phyloP scores from a whole-genome alignment of 805 yeast genomes.

The Zygotorulaspora chibaensis region DNA sequence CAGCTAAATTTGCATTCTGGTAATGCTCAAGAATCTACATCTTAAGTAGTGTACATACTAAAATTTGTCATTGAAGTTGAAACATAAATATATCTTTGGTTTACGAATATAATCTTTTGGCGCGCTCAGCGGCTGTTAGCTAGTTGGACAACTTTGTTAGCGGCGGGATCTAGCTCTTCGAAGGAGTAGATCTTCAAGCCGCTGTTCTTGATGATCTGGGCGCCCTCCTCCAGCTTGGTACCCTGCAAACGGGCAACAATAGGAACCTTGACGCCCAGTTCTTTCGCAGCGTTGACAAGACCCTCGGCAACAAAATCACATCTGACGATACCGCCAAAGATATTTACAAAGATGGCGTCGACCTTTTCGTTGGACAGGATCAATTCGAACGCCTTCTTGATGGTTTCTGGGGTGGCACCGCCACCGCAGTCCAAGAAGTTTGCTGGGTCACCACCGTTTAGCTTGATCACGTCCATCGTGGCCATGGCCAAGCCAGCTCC shows the following conservation, averaged over 20 bases:
- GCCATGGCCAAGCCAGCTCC: conserved; percentile 99
- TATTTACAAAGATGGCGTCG: conserved; percentile 94
- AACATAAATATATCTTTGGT: not conserved
- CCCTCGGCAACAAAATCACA: conserved; percentile 99
- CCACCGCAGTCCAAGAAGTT: conserved; percentile 99
- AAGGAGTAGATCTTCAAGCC: conserved; percentile 90
- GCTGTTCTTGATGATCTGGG: conserved; percentile 75
- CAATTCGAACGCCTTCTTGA: conserved; percentile 92
- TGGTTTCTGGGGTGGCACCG: conserved; percentile 98
- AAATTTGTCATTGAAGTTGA: not conserved
- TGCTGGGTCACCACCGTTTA: conserved; percentile 98
- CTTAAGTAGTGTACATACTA: not conserved
- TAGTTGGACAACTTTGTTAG: conserved; percentile 86
- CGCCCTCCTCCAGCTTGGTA: conserved; percentile 88
- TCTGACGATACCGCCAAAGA: conserved; percentile 99
- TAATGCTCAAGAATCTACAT: conserved; percentile 8
- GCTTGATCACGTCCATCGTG: conserved; percentile 97
- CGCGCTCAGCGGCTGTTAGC: conserved; percentile 32
- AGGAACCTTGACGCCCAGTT: conserved; percentile 85
- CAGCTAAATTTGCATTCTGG: conserved; percentile 11
- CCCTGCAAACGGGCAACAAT: conserved; percentile 98
- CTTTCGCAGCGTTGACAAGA: conserved; percentile 89
- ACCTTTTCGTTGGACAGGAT: conserved; percentile 86
- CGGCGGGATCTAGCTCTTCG: conserved; percentile 95
- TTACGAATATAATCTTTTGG: not conserved